Evolutionary conservation across 352 stramenopile species (phyloP).

Genomic region (Phytophthora citrophthora): DNA sequence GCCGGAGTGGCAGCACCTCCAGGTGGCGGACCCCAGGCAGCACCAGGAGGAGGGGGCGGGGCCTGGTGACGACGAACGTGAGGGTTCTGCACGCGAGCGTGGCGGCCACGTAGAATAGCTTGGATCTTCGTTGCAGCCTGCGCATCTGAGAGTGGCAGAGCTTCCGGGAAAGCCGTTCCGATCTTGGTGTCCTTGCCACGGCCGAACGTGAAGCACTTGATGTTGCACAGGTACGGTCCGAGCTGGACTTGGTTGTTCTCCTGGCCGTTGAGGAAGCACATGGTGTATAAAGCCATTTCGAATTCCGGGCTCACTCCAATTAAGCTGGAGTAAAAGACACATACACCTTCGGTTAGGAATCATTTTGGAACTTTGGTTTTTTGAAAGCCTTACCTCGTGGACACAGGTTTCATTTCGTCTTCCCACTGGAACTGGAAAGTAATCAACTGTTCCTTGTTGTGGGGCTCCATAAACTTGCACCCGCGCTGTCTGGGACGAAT

Average conservation of each 20-base stretch:
- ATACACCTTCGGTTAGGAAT: too few relatives aligned
- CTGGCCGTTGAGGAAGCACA: slow-evolving; percentile 93
- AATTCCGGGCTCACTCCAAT: slow-evolving; percentile 96
- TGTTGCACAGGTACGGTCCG: slow-evolving; percentile 87
- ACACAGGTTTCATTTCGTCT: slow-evolving; percentile 89
- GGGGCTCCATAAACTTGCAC: slow-evolving; percentile 65
- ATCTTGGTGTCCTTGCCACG: slow-evolving; percentile 80
- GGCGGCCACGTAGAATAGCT: slow-evolving; percentile 59
- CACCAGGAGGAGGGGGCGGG: slow-evolving; percentile 39
- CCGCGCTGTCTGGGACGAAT: slow-evolving; percentile 90
- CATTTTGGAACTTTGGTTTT: too few relatives aligned
- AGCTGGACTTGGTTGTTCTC: slow-evolving; percentile 89
- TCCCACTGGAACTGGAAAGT: slow-evolving; percentile 96
- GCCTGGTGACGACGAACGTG: slow-evolving; percentile 33
- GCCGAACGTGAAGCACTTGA: slow-evolving; percentile 91
- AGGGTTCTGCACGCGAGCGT: slow-evolving; percentile 37
- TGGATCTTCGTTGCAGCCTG: slow-evolving; percentile 85
- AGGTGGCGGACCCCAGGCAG: slow-evolving; percentile 45
- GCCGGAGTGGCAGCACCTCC: slow-evolving; percentile 33
- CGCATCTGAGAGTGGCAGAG: slow-evolving; percentile 68
- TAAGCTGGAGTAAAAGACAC: slow-evolving; percentile 53
- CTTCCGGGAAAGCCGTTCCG: slow-evolving; percentile 81
- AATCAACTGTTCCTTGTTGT: slow-evolving; percentile 92
- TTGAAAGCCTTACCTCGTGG: slow-evolving; percentile 66
- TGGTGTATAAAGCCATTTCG: slow-evolving; percentile 96